These are phyloP conservation scores for Botrytis cinerea DNA, from an alignment of 2,329 filamentous ascomycete species.

Conservation along the genomic window DNA sequence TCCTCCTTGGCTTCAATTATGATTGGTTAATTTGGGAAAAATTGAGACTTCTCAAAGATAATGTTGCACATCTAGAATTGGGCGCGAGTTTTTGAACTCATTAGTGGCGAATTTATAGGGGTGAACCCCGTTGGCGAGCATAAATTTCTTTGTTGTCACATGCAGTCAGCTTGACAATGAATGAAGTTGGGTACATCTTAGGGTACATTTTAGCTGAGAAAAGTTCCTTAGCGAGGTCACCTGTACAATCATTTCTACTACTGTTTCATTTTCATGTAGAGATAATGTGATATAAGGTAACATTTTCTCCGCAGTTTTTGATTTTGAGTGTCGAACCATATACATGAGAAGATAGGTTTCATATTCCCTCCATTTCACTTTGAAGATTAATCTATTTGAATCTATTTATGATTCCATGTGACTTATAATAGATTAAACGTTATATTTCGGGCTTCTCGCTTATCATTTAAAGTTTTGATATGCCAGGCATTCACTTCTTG, in stretches of 20 bases:
- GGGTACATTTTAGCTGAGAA: background rate
- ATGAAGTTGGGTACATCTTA: background rate
- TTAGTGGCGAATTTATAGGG: background rate
- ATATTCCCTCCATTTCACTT: background rate
- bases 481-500: background rate
- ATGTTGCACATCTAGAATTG: conserved; percentile 1
- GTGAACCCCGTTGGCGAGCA: background rate
- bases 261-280: background rate
- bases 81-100: background rate
- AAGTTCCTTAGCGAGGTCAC: background rate
- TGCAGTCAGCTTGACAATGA: background rate
- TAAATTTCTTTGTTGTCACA: background rate
- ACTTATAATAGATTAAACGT: background rate
- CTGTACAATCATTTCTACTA: background rate
- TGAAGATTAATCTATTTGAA: accelerated
- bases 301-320: background rate
- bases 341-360: background rate
- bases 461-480: background rate
- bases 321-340: background rate
- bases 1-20: accelerated
- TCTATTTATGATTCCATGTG: background rate
- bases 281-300: background rate
- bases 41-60: no score
- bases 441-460: background rate
- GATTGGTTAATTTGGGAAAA: background rate